Percentiles rank a stretch among this genome's conserved stretches.
Conservation (phyloP, 768 basidiomycete genomes). For the Gymnopilus junonius region DNA sequence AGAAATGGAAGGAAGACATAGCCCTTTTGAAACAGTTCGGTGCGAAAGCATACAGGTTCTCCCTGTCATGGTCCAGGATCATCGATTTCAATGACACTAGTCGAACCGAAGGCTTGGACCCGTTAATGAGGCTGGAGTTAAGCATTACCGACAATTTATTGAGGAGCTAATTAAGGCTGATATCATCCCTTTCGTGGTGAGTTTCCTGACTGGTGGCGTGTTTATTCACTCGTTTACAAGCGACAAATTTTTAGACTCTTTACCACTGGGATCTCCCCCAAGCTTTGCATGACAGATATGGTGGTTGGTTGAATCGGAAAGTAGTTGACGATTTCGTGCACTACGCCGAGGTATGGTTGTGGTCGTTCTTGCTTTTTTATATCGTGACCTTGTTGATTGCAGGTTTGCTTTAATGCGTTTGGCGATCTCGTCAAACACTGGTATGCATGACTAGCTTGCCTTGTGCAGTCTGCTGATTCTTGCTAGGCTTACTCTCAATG, state of each 20-base stretch:
- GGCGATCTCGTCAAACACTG: constrained; percentile 78
- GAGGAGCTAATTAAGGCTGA: constrained; percentile 62
- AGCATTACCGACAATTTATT: constrained; percentile 68
- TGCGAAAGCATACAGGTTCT: constrained; percentile 76
- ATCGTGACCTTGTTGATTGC: not conserved
- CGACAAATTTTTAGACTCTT: constrained; percentile 48
- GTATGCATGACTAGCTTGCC: constrained; percentile 33
- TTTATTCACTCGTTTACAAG: not conserved
- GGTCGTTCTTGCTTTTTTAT: not conserved
- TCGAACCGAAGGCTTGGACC: constrained; percentile 53
- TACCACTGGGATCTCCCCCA: constrained; percentile 85
- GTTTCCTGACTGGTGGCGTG: constrained; percentile 20
- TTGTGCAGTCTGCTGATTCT: not conserved
- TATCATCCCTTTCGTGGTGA: constrained; percentile 68
- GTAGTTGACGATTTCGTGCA: constrained; percentile 65
- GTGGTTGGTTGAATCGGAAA: constrained; percentile 74
- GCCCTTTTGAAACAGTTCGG: constrained; percentile 64
- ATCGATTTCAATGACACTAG: constrained; percentile 47
- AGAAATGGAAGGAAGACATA: constrained; percentile 67
- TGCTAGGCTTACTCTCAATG: constrained; percentile 70
- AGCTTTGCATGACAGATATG: constrained; percentile 71
- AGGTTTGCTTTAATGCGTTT: constrained; percentile 72
- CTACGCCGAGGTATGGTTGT: constrained; percentile 55
- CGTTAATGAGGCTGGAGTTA: constrained; percentile 65
- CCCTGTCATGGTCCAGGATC: constrained; percentile 73